A percentile compares a stretch with the other conserved stretches of the same genome.
Conservation (phyloP, 2,329 filamentous ascomycete species). For the Aspergillus texensis region DNA sequence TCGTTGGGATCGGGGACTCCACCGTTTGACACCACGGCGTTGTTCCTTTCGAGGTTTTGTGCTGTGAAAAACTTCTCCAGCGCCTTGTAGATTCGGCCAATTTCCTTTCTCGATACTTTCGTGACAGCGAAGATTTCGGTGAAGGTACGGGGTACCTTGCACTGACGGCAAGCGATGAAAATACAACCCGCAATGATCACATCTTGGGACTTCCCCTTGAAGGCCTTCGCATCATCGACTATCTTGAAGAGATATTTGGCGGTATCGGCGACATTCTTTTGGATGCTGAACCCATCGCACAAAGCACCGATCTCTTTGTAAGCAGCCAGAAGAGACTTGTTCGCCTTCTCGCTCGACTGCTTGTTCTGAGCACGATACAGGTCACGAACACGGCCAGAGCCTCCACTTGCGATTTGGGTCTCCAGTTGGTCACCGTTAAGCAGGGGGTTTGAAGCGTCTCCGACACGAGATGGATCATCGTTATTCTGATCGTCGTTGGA, state of each 20-base stretch:
- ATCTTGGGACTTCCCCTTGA: slow-evolving; percentile 94
- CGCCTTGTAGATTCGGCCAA: slow-evolving; percentile 91
- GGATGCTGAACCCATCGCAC: slow-evolving; percentile 82
- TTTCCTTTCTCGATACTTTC: slow-evolving; percentile 94
- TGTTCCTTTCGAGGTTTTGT: slow-evolving; percentile 64
- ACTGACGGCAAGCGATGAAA: slow-evolving; percentile 94
- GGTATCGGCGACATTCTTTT: slow-evolving; percentile 79
- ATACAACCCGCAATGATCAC: slow-evolving; percentile 94
- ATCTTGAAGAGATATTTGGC: slow-evolving; percentile 96
- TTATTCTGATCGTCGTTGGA: slow-evolving; percentile 96
- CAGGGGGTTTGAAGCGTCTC: slow-evolving; percentile 87
- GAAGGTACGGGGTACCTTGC: slow-evolving; percentile 84
- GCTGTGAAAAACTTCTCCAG: slow-evolving; percentile 85
- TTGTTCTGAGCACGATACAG: slow-evolving; percentile 84
- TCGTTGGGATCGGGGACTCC: slow-evolving; percentile 54
- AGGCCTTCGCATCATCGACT: slow-evolving; percentile 86
- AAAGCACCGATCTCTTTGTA: slow-evolving; percentile 86
- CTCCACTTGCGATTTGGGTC: slow-evolving; percentile 83
- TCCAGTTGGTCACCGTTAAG: slow-evolving; percentile 87
- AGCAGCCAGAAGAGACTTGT: slow-evolving; percentile 77
- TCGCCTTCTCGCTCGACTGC: slow-evolving; percentile 76
- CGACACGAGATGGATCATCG: slow-evolving; percentile 97
- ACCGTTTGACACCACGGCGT: slow-evolving; percentile 54
- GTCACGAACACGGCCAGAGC: slow-evolving; percentile 70
- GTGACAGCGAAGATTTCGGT: slow-evolving; percentile 92